Conservation (phyloP, 75 land plant genomes). For the Azolla pinnata region DNA sequence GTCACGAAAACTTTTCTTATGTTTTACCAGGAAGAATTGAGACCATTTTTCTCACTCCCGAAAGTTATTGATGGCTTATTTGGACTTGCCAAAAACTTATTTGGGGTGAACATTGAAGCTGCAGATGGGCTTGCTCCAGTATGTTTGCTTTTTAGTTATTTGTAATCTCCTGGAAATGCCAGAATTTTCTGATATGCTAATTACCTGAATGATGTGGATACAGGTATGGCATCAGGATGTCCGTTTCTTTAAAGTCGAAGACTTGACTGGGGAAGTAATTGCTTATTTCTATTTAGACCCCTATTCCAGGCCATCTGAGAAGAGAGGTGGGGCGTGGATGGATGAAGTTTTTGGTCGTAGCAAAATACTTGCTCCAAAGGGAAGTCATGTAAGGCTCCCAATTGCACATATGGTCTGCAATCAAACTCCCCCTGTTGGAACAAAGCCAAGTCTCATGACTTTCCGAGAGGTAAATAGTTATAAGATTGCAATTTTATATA, state of each 20-base stretch:
- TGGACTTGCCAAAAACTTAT: constrained; percentile 60
- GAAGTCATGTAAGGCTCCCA: constrained; percentile 51
- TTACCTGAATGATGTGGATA: neutral
- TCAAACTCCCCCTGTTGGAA: constrained; percentile 84
- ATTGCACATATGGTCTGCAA: constrained; percentile 95
- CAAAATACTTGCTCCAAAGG: constrained; percentile 51
- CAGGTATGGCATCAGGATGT: constrained; percentile 90
- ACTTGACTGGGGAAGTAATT: constrained; percentile 46
- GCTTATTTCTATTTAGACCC: constrained; percentile 93
- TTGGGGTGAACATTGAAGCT: constrained; percentile 59
- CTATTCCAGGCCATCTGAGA: constrained; percentile 87
- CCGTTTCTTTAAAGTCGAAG: constrained; percentile 62
- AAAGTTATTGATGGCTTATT: constrained; percentile 83
- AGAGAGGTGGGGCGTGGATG: constrained; percentile 97
- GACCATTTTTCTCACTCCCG: constrained; percentile 84
- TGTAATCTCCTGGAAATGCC: neutral
- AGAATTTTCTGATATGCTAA: neutral
- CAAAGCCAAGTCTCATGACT: constrained; percentile 90
- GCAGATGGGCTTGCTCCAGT: constrained; percentile 89
- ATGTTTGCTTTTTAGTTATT: constrained; percentile 5
- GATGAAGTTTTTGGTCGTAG: constrained; percentile 81
- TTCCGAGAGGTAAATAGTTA: constrained; percentile 60
- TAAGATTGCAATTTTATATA: no score
- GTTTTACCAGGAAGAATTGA: constrained; percentile 76
- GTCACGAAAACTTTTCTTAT: no score